phyloP scores from a whole-genome alignment of 2,329 filamentous ascomycete species.

The Berkeleyomyces basicola region DNA sequence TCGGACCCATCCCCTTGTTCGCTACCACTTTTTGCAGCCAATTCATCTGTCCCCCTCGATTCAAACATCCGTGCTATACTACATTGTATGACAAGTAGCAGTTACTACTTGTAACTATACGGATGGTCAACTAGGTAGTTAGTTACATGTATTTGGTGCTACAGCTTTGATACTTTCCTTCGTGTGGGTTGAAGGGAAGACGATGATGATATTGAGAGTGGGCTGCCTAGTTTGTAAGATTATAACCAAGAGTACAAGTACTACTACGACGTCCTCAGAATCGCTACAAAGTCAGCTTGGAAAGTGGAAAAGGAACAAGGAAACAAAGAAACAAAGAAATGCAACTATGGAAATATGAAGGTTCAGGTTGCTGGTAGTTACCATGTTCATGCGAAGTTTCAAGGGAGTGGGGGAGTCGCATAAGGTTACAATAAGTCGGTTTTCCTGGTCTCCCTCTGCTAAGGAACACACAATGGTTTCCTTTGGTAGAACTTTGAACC shows the following conservation, averaged over 20 bases:
- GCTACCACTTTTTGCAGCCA: not conserved
- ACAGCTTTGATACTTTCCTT: not conserved
- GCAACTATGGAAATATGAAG: not conserved
- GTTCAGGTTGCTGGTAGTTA: not conserved
- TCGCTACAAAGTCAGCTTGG: not conserved
- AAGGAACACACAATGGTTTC: not conserved
- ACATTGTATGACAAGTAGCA: not conserved
- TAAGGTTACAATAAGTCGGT: not conserved
- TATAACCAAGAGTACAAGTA: too few species aligned
- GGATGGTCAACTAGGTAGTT: too few species aligned
- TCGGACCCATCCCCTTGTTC: not conserved
- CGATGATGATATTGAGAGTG: not conserved
- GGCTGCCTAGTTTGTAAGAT: not conserved
- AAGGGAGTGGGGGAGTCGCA: not conserved
- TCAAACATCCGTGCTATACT: not conserved
- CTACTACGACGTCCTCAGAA: not conserved
- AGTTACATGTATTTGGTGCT: too few species aligned
- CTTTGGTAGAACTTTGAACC: not conserved
- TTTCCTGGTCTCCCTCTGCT: not conserved
- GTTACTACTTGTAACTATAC: too few species aligned
- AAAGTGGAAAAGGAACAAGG: not conserved
- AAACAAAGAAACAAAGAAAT: slow-evolving; percentile 1
- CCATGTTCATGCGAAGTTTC: not conserved
- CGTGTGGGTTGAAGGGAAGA: not conserved
- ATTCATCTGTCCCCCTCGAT: not conserved